Base-by-base conservation (phyloP, 2,329 filamentous ascomycete species). In the Epichloe glyceriae region DNA sequence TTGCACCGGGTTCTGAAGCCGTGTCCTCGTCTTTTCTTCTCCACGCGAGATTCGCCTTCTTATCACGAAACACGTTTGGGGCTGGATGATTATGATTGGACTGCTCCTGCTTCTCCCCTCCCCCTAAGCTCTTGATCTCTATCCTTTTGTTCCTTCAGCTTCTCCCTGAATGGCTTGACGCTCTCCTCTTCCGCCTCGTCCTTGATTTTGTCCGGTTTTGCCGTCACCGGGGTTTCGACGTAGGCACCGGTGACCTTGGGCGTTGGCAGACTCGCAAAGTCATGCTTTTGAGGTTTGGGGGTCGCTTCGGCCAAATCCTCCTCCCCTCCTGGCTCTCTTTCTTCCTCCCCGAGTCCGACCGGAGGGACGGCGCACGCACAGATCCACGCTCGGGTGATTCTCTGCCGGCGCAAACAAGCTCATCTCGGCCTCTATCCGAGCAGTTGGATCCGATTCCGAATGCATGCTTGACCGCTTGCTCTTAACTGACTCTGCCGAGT, bases 381-480 rank as follows among this genome's bases (percentile, higher is more conserved):
- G 77, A 80, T 1, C 76, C 76, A 42, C 67, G 70, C 56, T 80
- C 78, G 1, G 78, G 41, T 77, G 70, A 53, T 74, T 76, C 34
- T 80, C 76, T 15, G 64, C 57, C 0, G 71, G 73, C 14, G 75
- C 78, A 60, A 81, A 81, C 8, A 81, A 67, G 46, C 71, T 73
- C 64, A 73, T 72, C 62, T 81, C 78, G 10, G 69, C 73, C 56
- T 77, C 71, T 47, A 80, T 79, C 43, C 77, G 74, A 56, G 76
- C 76, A 1, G 71, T 74, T 4, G 78, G 76, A 53, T 80, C 78
- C 14, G 64, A 59, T 50, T 80, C 76, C 0, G 76, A 79, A 52
- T 70, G 65, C 58, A 70, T 62, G 59, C 73, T 76, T 37, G 68
- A 70, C 50, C 68, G 66, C 62, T 77, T 78, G 56, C 72, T 71